A percentile compares a stretch with the other conserved stretches of the same genome.
These are phyloP conservation scores for Trichosanthes cucumerina DNA, from an alignment of 306 rosid species.

Conservation along the genomic window DNA sequence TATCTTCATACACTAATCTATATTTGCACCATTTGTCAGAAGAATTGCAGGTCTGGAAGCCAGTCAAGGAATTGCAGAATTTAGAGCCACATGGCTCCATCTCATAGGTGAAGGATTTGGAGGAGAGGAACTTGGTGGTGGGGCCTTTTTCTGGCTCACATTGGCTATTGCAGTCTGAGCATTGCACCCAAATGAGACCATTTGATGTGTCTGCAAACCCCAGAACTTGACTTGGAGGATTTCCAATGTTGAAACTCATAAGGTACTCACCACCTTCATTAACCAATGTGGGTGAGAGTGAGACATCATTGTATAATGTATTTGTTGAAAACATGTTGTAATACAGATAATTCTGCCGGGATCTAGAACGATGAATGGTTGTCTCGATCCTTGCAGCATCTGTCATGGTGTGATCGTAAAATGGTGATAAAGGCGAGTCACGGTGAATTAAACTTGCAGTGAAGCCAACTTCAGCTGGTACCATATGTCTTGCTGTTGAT, in stretches of 20 bases:
- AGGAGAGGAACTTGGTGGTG: background rate
- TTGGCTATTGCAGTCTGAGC: background rate
- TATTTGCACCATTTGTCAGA: conserved; percentile 2
- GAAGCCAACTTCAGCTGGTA: background rate
- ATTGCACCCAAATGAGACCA: conserved; percentile 12
- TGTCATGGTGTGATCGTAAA: conserved; percentile 12
- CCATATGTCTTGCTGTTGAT: background rate
- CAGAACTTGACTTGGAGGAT: conserved; percentile 7
- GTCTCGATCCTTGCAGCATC: background rate
- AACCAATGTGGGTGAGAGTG: background rate
- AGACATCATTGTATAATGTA: background rate
- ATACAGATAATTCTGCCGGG: background rate
- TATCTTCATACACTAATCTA: background rate
- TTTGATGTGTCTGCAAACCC: conserved; percentile 12
- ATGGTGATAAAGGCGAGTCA: conserved; percentile 16
- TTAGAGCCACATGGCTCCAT: conserved; percentile 9
- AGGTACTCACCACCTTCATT: conserved; percentile 5
- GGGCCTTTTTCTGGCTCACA: background rate
- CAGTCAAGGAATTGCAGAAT: conserved; percentile 7
- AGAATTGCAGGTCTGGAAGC: background rate
- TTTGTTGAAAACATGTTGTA: background rate
- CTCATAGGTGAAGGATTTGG: conserved; percentile 4
- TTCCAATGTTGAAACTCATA: conserved; percentile 8
- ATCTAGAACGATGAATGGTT: conserved; percentile 2
- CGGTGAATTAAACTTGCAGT: conserved; percentile 7